These are phyloP conservation scores for Asterophora lycoperdoides DNA, from an alignment of 768 basidiomycete species.

Conservation along the genomic window DNA sequence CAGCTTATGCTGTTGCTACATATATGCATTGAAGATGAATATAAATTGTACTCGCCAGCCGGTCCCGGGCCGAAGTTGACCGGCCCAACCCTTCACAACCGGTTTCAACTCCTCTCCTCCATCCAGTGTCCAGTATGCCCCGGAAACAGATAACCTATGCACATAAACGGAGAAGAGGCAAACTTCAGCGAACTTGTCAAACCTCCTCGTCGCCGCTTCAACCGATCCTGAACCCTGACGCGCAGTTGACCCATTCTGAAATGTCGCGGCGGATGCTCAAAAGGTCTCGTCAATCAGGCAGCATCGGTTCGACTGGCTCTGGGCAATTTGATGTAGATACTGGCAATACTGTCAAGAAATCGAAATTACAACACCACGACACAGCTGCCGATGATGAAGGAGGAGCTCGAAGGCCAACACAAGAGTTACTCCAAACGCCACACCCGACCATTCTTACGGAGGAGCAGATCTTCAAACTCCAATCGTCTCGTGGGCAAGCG, in stretches of 20 bases:
- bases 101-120: background rate
- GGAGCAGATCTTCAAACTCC: conserved; percentile 14
- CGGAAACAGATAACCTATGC: conserved; percentile 20
- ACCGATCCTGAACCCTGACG: conserved; percentile 10
- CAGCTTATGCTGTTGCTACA: no score
- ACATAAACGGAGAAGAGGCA: conserved; percentile 10
- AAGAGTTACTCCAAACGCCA: conserved; percentile 14
- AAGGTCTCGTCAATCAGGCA: conserved; percentile 14
- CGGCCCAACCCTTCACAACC: no score
- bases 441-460: conserved; percentile 14
- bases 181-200: background rate
- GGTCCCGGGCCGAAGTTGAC: no score
- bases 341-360: conserved; percentile 11
- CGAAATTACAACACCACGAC: background rate
- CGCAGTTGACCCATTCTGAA: conserved; percentile 12
- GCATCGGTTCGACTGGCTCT: background rate
- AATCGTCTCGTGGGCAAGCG: conserved; percentile 11
- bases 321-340: background rate
- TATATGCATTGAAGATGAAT: no score
- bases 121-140: conserved; percentile 12
- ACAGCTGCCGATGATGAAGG: background rate
- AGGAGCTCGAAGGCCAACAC: background rate
- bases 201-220: conserved; percentile 11
- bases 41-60: no score
- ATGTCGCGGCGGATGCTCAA: conserved; percentile 18